Percentiles rank a stretch among this genome's conserved stretches.
phyloP scores from a whole-genome alignment of 179 eudicot species.

The Spinacia oleracea region DNA sequence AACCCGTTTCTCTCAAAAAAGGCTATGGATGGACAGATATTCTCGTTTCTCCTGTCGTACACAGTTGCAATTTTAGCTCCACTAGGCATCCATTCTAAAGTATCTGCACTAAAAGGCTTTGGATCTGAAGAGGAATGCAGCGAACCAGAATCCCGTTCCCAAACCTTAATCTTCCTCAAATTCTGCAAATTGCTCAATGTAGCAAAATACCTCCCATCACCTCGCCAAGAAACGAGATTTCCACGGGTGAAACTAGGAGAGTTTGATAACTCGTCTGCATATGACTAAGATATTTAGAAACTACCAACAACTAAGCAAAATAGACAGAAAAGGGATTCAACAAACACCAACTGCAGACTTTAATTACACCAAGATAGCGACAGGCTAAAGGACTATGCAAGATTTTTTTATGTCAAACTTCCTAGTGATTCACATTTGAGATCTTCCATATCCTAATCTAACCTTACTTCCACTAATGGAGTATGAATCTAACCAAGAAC shows the following conservation, averaged over 20 bases:
- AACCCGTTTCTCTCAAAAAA: slow-evolving; percentile 91
- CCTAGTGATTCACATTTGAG: neutral
- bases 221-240: slow-evolving; percentile 78
- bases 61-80: slow-evolving; percentile 88
- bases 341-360: neutral
- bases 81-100: slow-evolving; percentile 90
- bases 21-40: slow-evolving; percentile 54
- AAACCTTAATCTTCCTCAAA: slow-evolving; percentile 68
- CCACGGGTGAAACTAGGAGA: slow-evolving; percentile 32
- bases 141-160: slow-evolving; percentile 91
- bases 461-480: neutral
- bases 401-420: neutral
- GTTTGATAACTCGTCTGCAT: slow-evolving; percentile 47
- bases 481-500: too few relatives aligned
- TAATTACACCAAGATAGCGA: neutral
- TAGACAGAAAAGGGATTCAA: neutral
- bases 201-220: slow-evolving; percentile 94
- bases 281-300: slow-evolving; percentile 18
- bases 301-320: slow-evolving; percentile 1
- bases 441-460: neutral
- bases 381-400: neutral
- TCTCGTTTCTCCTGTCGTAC: slow-evolving; percentile 51
- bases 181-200: slow-evolving; percentile 59
- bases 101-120: slow-evolving; percentile 50
- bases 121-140: slow-evolving; percentile 80